Conservation (phyloP, 2,329 filamentous ascomycete genomes). For the Xylariaceae sp. region DNA sequence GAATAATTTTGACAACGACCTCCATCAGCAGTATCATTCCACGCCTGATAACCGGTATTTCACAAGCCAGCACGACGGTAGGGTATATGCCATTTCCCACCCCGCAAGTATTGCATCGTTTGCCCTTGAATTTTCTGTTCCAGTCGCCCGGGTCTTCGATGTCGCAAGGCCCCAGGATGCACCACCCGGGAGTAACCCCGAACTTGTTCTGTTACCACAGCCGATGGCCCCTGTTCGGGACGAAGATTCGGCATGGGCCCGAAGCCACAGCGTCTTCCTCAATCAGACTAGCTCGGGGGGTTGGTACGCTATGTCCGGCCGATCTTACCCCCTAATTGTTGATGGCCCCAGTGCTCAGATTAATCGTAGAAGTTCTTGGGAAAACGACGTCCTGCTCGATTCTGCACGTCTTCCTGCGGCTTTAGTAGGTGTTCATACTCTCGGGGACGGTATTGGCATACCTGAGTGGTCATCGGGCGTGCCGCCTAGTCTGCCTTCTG, state of each 20-base stretch:
- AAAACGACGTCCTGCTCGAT: conserved; percentile 47
- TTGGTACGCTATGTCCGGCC: conserved; percentile 93
- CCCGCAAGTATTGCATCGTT: conserved; percentile 66
- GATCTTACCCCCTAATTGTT: conserved; percentile 83
- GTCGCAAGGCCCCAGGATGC: conserved; percentile 76
- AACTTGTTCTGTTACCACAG: conserved; percentile 86
- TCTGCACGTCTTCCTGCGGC: conserved; percentile 62
- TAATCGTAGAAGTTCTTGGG: conserved; percentile 55
- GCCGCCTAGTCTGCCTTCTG: conserved; percentile 43
- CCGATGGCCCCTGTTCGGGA: conserved; percentile 69
- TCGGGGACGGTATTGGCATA: conserved; percentile 53
- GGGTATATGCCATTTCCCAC: conserved; percentile 80
- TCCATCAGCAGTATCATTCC: conserved; percentile 79
- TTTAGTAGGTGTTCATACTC: conserved; percentile 74
- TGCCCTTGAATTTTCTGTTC: conserved; percentile 72
- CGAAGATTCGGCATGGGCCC: conserved; percentile 56
- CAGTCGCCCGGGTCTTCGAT: conserved; percentile 89
- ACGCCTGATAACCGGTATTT: conserved; percentile 91
- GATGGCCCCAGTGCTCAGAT: conserved; percentile 62
- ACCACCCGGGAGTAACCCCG: conserved; percentile 68
- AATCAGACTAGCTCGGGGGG: conserved; percentile 86
- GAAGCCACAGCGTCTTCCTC: conserved; percentile 76
- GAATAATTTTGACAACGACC: conserved; percentile 88
- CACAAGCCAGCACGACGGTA: conserved; percentile 84
- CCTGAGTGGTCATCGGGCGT: conserved; percentile 48